Percentiles rank a stretch among this genome's conserved stretches.
These are phyloP conservation scores for Scedosporium minutisporum DNA, from an alignment of 2,329 filamentous ascomycete species.

Conservation along the genomic window DNA sequence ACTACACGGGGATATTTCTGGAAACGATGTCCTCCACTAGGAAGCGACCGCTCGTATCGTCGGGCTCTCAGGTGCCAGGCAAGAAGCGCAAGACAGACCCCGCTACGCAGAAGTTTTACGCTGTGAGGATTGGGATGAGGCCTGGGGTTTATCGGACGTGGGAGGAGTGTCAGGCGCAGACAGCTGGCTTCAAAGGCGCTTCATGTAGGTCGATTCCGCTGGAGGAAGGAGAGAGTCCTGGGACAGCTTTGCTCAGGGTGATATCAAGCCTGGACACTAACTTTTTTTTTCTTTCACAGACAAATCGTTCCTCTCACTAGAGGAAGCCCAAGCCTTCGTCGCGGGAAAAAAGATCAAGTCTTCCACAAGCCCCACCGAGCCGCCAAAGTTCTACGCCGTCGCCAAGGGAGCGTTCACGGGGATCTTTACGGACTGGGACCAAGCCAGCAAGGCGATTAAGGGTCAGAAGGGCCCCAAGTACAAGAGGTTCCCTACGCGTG, in stretches of 20 bases:
- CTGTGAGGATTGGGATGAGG: conserved; percentile 44
- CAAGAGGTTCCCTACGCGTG: conserved; percentile 57
- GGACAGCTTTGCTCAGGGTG: neutral
- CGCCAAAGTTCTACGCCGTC: conserved; percentile 49
- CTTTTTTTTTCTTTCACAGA: conserved; percentile 34
- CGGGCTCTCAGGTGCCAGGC: neutral
- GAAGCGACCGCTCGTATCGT: conserved; percentile 1
- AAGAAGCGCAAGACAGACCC: conserved; percentile 41
- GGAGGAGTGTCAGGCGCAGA: conserved; percentile 52
- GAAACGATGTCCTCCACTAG: neutral
- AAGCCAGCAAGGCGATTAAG: conserved; percentile 62
- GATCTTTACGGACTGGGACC: conserved; percentile 56
- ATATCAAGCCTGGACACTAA: conserved; percentile 7
- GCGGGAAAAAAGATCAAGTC: conserved; percentile 39
- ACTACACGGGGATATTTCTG: neutral
- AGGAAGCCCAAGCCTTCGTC: conserved; percentile 73
- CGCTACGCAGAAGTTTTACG: conserved; percentile 49
- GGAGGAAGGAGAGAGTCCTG: neutral
- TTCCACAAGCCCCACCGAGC: conserved; percentile 25
- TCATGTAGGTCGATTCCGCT: conserved; percentile 45
- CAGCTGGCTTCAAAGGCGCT: conserved; percentile 52
- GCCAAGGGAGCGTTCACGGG: conserved; percentile 49
- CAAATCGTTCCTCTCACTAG: conserved; percentile 65
- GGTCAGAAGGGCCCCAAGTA: conserved; percentile 62
- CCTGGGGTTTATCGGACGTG: conserved; percentile 55